These are phyloP conservation scores for Aspergillus cristatus DNA, from an alignment of 495 filamentous ascomycete genomes.

Conservation along the genomic window DNA sequence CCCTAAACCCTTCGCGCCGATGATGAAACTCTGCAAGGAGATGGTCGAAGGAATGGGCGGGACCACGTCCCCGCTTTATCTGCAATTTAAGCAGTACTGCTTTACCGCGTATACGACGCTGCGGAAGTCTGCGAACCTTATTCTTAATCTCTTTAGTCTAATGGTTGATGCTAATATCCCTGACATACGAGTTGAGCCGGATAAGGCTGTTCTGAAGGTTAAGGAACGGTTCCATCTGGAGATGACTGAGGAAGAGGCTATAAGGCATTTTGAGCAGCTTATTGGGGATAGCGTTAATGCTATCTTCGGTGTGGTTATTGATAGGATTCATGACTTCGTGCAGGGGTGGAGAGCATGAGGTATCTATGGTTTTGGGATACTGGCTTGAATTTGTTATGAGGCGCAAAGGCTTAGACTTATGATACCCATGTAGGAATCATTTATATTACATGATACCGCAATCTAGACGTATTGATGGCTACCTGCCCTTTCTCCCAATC, in stretches of 20 bases:
- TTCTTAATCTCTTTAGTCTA: constrained; percentile 91
- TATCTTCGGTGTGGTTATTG: constrained; percentile 86
- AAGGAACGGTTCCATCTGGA: constrained; percentile 89
- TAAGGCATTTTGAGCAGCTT: constrained; percentile 72
- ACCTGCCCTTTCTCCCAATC: constrained; percentile 6
- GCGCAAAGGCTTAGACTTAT: no score
- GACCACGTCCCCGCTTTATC: constrained; percentile 63
- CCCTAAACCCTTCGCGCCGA: constrained; percentile 92
- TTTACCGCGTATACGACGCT: constrained; percentile 91
- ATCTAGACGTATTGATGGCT: background rate
- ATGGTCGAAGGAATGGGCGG: constrained; percentile 99
- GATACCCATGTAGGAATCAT: constrained; percentile 1
- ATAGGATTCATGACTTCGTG: constrained; percentile 86
- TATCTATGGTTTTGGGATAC: constrained; percentile 5
- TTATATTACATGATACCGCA: background rate
- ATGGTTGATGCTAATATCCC: constrained; percentile 98
- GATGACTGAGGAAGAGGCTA: constrained; percentile 88
- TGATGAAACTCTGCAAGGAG: constrained; percentile 94
- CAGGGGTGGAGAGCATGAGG: constrained; percentile 72
- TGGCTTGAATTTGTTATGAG: background rate
- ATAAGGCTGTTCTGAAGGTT: constrained; percentile 89
- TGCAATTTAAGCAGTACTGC: constrained; percentile 86
- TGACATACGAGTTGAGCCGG: constrained; percentile 84
- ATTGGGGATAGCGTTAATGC: constrained; percentile 85
- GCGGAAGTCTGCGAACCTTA: constrained; percentile 78